Conservation (phyloP, 192 early-diverging fungal species). For the Coemansia sp. region DNA sequence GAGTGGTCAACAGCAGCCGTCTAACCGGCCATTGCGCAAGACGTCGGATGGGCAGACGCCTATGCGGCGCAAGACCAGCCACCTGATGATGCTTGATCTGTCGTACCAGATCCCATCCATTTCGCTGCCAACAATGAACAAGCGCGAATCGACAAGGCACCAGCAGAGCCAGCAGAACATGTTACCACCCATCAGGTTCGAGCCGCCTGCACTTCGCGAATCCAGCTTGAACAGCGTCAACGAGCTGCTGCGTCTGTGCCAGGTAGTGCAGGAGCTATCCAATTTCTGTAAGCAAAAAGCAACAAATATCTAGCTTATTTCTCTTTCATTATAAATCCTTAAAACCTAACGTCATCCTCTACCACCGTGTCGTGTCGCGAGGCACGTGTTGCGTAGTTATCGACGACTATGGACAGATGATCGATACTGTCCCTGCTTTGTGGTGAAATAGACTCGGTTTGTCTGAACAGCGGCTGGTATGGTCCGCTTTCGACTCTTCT, state of each 20-base stretch:
- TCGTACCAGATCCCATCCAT: background rate
- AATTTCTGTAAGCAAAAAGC: background rate
- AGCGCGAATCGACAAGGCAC: background rate
- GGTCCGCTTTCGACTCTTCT: too few species aligned
- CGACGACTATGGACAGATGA: background rate
- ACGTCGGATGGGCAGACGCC: background rate
- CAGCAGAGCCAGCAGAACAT: background rate
- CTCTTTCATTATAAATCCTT: background rate
- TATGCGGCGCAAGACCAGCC: conserved; percentile 1
- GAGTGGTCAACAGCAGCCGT: background rate
- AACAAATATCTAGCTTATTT: background rate
- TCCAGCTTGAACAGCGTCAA: background rate
- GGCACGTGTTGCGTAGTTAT: background rate
- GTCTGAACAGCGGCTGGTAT: background rate
- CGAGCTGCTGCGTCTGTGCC: conserved; percentile 5
- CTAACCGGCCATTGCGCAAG: background rate
- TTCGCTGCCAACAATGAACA: background rate
- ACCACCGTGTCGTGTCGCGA: conserved; percentile 21
- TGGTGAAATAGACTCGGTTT: background rate
- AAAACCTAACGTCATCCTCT: conserved; percentile 7
- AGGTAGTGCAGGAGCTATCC: background rate
- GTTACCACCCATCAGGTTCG: background rate
- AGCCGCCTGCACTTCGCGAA: background rate
- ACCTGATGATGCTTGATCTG: conserved; percentile 2
- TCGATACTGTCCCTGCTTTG: background rate